Percentiles rank a stretch among this genome's conserved stretches.
phyloP scores from a whole-genome alignment of 768 basidiomycete species.

The Mycena amicta region DNA sequence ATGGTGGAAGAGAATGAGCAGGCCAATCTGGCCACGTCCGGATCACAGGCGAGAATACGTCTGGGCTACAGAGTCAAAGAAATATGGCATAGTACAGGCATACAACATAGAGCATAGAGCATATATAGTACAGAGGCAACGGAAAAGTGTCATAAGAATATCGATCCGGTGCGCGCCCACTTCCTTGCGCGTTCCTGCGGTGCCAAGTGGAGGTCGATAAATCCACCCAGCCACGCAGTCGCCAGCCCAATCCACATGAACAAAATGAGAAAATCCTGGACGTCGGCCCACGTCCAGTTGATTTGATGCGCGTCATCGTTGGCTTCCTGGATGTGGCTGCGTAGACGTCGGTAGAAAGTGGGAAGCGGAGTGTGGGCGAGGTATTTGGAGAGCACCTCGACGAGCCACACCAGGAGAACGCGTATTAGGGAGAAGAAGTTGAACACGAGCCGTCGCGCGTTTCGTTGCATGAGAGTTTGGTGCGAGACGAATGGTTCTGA shows the following conservation, averaged over 20 bases:
- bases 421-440: constrained; percentile 5
- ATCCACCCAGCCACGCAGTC: constrained; percentile 5
- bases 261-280: constrained; percentile 10
- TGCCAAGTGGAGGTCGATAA: constrained; percentile 8
- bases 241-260: constrained; percentile 10
- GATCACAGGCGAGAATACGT: background rate
- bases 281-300: constrained; percentile 11
- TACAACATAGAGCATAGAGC: constrained; percentile 5
- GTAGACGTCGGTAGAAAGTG: constrained; percentile 7
- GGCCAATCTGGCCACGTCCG: background rate
- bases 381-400: constrained; percentile 10
- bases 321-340: background rate
- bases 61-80: background rate
- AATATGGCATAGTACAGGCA: background rate
- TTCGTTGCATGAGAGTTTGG: constrained; percentile 17
- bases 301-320: background rate
- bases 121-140: too few relatives aligned
- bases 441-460: constrained; percentile 11
- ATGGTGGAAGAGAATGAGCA: constrained; percentile 12
- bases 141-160: too few relatives aligned
- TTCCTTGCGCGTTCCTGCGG: constrained; percentile 18
- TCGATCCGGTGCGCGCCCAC: constrained; percentile 20
- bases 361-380: constrained; percentile 19
- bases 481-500: constrained; percentile 19
- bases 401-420: background rate